These are phyloP conservation scores for Aspergillus fischeri DNA, from an alignment of 2,329 filamentous ascomycete genomes.

Conservation along the genomic window DNA sequence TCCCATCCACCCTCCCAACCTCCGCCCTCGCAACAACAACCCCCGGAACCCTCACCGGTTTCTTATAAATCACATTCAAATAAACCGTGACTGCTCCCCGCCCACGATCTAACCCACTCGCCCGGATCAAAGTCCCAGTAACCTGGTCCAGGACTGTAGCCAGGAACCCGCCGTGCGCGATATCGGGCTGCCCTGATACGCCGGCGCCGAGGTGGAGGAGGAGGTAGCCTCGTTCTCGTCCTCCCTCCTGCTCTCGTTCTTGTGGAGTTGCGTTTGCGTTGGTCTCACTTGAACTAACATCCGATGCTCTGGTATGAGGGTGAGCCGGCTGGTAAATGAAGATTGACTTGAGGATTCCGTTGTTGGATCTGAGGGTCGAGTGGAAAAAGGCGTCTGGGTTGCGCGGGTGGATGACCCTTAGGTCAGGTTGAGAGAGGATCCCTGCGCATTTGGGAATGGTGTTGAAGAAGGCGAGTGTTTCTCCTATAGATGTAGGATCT, in stretches of 20 bases:
- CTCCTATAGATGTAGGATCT: neutral
- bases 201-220: constrained; percentile 5
- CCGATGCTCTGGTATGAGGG: neutral
- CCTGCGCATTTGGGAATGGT: neutral
- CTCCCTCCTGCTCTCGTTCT: neutral
- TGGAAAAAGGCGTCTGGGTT: constrained; percentile 3
- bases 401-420: neutral
- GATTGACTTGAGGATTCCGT: neutral
- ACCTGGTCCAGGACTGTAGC: constrained; percentile 8
- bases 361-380: neutral
- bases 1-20: constrained; percentile 4
- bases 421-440: neutral
- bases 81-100: constrained; percentile 5
- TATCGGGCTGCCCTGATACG: neutral
- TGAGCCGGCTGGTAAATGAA: neutral
- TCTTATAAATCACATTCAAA: constrained; percentile 1
- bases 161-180: constrained; percentile 10
- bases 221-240: neutral
- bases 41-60: constrained; percentile 3
- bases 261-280: too few species aligned
- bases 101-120: constrained; percentile 1
- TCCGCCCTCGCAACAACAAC: constrained; percentile 4
- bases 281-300: too few species aligned
- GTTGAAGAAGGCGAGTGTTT: neutral
- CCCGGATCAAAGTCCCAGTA: constrained; percentile 1